A percentile compares a stretch with the other conserved stretches of the same genome.
Evolutionary conservation across 2,329 filamentous ascomycete species (phyloP).

Genomic region (Talaromyces sp.): DNA sequence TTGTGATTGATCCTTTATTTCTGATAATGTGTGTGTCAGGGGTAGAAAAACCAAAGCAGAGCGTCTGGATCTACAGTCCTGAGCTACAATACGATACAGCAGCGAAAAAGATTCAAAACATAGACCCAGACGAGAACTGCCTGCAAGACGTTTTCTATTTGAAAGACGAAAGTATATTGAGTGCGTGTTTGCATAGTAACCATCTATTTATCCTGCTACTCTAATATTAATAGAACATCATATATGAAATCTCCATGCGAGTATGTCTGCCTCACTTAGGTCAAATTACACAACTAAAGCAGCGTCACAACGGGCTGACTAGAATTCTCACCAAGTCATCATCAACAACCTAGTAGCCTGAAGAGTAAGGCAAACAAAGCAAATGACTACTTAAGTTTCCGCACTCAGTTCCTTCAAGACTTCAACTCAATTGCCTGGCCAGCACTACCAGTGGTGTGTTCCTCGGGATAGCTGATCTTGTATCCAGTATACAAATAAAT

Average conservation of each 20-base stretch:
- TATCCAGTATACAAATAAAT: conserved; percentile 25
- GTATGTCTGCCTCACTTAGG: neutral
- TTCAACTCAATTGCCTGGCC: neutral
- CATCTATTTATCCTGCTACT: neutral
- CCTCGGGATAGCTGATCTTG: conserved; percentile 12
- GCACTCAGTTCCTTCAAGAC: neutral
- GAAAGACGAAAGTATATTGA: neutral
- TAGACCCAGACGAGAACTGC: neutral
- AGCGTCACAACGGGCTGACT: neutral
- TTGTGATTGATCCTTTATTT: too few relatives aligned
- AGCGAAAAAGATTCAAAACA: neutral
- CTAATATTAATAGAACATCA: neutral
- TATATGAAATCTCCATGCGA: neutral
- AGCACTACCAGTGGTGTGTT: neutral
- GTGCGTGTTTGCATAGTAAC: neutral
- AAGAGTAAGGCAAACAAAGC: neutral
- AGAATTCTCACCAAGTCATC: neutral
- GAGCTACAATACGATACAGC: neutral
- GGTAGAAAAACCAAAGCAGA: neutral
- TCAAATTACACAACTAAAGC: neutral
- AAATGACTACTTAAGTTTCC: neutral
- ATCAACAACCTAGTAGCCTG: too few relatives aligned
- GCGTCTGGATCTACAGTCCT: neutral
- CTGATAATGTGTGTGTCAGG: neutral
- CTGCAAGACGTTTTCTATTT: neutral